These are phyloP conservation scores for Pyrenophora graminea DNA, from an alignment of 2,329 filamentous ascomycete species.

Conservation along the genomic window DNA sequence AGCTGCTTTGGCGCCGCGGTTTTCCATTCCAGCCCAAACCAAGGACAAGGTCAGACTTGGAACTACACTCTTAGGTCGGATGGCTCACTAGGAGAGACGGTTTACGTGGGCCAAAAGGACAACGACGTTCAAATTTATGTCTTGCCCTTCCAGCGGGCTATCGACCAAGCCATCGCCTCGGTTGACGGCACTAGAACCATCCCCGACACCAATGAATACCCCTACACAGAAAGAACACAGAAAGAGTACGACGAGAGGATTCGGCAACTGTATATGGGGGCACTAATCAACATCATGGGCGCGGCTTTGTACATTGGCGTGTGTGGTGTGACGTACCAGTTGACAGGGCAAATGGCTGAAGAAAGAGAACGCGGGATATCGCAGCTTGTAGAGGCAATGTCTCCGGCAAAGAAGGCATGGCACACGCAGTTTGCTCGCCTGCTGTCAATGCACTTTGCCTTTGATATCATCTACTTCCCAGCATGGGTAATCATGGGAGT, in stretches of 20 bases:
- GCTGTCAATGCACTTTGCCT: constrained; percentile 77
- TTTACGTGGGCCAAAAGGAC: constrained; percentile 65
- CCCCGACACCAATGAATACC: constrained; percentile 63
- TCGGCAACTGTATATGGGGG: constrained; percentile 69
- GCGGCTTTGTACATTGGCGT: constrained; percentile 80
- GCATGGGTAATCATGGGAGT: constrained; percentile 79
- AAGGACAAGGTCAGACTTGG: constrained; percentile 71
- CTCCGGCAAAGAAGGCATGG: constrained; percentile 75
- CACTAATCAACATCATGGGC: constrained; percentile 75
- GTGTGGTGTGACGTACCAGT: constrained; percentile 82
- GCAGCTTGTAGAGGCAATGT: constrained; percentile 88
- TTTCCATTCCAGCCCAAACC: constrained; percentile 74
- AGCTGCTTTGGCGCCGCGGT: constrained; percentile 74
- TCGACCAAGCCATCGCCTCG: constrained; percentile 72
- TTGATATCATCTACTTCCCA: constrained; percentile 77
- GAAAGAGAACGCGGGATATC: constrained; percentile 88
- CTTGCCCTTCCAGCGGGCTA: constrained; percentile 76
- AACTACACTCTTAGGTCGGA: constrained; percentile 86
- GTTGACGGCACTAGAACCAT: constrained; percentile 53
- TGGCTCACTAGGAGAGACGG: constrained; percentile 66
- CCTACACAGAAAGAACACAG: constrained; percentile 73
- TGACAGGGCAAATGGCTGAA: constrained; percentile 81
- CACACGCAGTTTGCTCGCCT: constrained; percentile 78
- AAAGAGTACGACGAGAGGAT: constrained; percentile 69
- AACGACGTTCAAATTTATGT: constrained; percentile 80